phyloP scores from a whole-genome alignment of 2,329 filamentous ascomycete genomes.

The Byssothecium circinans region DNA sequence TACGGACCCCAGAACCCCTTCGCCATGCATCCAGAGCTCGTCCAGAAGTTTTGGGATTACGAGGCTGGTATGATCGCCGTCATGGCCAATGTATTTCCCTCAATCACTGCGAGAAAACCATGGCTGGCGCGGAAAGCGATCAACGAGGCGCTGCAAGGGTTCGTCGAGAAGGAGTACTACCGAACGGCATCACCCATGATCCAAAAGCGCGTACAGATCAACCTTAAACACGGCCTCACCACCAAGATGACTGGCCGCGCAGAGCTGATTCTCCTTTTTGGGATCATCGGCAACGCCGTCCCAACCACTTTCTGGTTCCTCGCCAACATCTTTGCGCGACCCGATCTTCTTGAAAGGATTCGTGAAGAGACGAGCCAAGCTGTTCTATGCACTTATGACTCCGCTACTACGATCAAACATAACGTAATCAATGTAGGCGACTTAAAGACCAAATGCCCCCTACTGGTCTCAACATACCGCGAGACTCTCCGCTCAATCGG shows the following conservation, averaged over 20 bases:
- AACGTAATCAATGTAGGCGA: constrained; percentile 8
- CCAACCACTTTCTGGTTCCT: constrained; percentile 51
- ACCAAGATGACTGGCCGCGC: constrained; percentile 11
- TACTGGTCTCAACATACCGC: constrained; percentile 50
- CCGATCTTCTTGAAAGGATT: constrained; percentile 40
- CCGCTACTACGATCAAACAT: neutral
- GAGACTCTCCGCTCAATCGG: constrained; percentile 49
- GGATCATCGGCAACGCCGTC: constrained; percentile 47
- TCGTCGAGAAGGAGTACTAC: constrained; percentile 24
- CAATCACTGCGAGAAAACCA: constrained; percentile 42
- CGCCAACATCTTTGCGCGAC: constrained; percentile 45
- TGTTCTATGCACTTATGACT: neutral
- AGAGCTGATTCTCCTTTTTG: constrained; percentile 36
- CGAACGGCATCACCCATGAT: constrained; percentile 22
- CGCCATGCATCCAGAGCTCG: constrained; percentile 29
- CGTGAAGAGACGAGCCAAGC: constrained; percentile 38
- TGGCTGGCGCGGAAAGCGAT: constrained; percentile 32
- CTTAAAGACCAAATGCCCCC: constrained; percentile 35
- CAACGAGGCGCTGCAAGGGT: constrained; percentile 24
- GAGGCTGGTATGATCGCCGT: constrained; percentile 39
- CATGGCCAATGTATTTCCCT: constrained; percentile 38
- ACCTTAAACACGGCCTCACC: constrained; percentile 18
- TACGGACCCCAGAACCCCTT: constrained; percentile 50
- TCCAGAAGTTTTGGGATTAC: constrained; percentile 45
- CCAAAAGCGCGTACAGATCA: constrained; percentile 24